Base-by-base conservation (phyloP, 2,329 filamentous ascomycete genomes). In the Colletotrichum paranaense region DNA sequence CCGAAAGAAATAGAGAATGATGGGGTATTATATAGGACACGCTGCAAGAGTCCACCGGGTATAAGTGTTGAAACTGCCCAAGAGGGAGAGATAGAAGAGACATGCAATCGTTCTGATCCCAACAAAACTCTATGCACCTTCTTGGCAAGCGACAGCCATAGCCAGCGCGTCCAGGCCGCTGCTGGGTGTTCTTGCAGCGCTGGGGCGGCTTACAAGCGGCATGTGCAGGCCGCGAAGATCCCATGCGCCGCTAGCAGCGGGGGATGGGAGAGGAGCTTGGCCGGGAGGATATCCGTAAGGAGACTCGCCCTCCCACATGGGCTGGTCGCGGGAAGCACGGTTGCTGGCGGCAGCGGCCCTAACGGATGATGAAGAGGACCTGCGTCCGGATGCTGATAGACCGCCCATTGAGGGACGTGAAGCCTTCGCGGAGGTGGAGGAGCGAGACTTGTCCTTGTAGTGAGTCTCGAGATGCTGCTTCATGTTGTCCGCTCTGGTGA, bases 401-500 rank as follows among this genome's bases (percentile, higher is more conserved):
- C 53, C 74, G 14, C 74, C 74, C 5, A 75, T 32, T 24, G 79
- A 76, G 7, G 77, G 78, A 49, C 77, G 78, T 70, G 81, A 76
- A 14, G 69, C 58, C 56, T 75, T 76, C 14, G 62, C 57, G 4
- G 75, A 74, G n/a, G 78, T 77, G 2, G 84, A 83, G 3, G 84
- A 82, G 32, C 88, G 85, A 38, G 84, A 84, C 83, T 89, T 89
- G 75, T 91, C 88, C 82, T 91, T 92, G 82, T 90, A 92, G 81
- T 95, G 93, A 0, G 93, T 95, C 78, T 94, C 90, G 35, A 94
- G 88, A 78, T 95, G 93, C 83, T 95, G 93, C 86, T 95, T 94
- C 93, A 95, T 95, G 86, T 95, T 95, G 86, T 95, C 93, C 77
- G 92, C 92, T 75, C 93, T 92, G 12, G 93, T 95, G 78, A 95